Evolutionary conservation across 2,329 filamentous ascomycete species (phyloP), one percentile per base, ranked within the genome.

Genomic region (Aspergillus aculeatinus): DNA sequence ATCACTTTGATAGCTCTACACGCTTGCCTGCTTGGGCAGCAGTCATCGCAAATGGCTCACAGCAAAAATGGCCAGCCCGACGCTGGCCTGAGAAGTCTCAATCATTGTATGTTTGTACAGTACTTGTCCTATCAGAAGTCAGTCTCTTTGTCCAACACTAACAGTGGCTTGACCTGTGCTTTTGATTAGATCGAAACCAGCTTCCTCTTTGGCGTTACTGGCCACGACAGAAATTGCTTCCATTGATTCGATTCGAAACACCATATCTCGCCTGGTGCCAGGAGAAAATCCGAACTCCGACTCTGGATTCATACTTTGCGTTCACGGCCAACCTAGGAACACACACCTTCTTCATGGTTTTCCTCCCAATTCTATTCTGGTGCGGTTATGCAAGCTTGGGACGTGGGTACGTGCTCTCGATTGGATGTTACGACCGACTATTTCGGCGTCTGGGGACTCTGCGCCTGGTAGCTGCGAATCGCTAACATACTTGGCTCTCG

Each of bases 281-380:
- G 82, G 84, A 88, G 67, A 87, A 82, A 73, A 77, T 94, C 74
- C 90, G 94, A 70, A 89, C 91, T 21, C 91, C 92, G 0, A 85
- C 90, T 9, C 87, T 98, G 70, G 95, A 99, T 77, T 91, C 91
- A 63, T 99, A 97, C 81, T 99, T 99, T 77, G 94, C 95, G 54
- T 91, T 96, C 66, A 96, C 93, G 0, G 95, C 95, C 64, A 99
- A 98, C 76, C 85, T 98, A 58, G 92, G 95, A 66, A 99, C 95
- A 0, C 95, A 99, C 78, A 99, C 95, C 0, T 98, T 97, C 81
- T 99, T 97, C 82, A 98, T 98, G 93, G 85, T 96, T 67, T 89
- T 92, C 60, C 80, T 99, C 70, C 95, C 95, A 5, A 91, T 98
- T 65, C 85, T 96, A 68, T 98, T 98, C 80, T 99, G 95, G 95